phyloP scores from a whole-genome alignment of 306 rosid genomes.

The Cucumis sativus region DNA sequence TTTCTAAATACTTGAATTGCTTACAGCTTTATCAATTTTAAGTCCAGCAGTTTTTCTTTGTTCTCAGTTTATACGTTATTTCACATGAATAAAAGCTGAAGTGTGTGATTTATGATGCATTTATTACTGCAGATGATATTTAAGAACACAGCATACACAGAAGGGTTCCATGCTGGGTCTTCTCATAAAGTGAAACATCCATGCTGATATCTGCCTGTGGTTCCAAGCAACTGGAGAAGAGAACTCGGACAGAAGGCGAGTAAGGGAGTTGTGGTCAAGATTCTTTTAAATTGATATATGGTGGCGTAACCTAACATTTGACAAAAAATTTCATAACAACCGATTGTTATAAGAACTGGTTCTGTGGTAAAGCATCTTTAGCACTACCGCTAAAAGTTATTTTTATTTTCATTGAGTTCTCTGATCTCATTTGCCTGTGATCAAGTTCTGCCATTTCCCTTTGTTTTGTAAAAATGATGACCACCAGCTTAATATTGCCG shows the following conservation, averaged over 20 bases:
- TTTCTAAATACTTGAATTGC: background rate
- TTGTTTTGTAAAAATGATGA: background rate
- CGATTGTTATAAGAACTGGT: background rate
- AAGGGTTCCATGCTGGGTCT: slow-evolving; percentile 80
- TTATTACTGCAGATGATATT: slow-evolving; percentile 49
- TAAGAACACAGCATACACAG: slow-evolving; percentile 71
- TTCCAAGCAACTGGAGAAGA: background rate
- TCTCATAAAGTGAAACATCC: slow-evolving; percentile 27
- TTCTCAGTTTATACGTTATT: background rate
- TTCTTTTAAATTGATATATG: background rate
- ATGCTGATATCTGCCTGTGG: background rate
- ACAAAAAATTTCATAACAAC: background rate
- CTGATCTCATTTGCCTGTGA: background rate
- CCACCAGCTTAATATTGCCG: background rate
- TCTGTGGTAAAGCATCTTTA: background rate
- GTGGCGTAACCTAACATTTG: background rate
- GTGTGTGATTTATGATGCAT: no score
- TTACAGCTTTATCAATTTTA: background rate
- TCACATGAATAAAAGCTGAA: background rate
- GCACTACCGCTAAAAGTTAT: background rate
- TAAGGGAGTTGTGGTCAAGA: background rate
- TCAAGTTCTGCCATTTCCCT: background rate
- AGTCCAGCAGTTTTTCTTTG: background rate
- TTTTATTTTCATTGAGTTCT: background rate
- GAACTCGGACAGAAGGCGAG: background rate